A percentile compares a stretch with the other conserved stretches of the same genome.
phyloP scores from a whole-genome alignment of 352 stramenopile species.

The Pythium volutum region DNA sequence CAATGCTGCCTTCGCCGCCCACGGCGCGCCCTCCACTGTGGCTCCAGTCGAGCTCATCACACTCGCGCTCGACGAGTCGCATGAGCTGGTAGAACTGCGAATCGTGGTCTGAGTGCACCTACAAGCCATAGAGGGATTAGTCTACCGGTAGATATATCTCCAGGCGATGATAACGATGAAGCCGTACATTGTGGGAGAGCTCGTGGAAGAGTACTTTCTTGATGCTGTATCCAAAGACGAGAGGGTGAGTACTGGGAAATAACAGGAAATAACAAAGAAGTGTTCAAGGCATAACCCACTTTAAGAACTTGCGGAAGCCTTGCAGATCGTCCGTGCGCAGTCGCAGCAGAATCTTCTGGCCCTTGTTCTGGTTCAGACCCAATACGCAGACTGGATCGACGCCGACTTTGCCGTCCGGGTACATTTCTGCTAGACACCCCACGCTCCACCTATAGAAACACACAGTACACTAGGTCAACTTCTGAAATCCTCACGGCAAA shows the following conservation, averaged over 20 bases:
- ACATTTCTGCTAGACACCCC: slow-evolving; percentile 84
- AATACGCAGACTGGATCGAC: slow-evolving; percentile 87
- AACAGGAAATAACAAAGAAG: background rate
- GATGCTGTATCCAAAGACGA: slow-evolving; percentile 50
- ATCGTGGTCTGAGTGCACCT: slow-evolving; percentile 79
- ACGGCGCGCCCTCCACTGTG: slow-evolving; percentile 36
- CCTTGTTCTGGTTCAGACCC: slow-evolving; percentile 95
- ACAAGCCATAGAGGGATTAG: slow-evolving; percentile 2
- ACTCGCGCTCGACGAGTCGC: slow-evolving; percentile 71
- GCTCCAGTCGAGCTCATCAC: slow-evolving; percentile 70
- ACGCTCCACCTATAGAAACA: slow-evolving; percentile 73
- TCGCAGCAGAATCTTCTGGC: slow-evolving; percentile 92
- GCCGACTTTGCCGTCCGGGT: slow-evolving; percentile 89
- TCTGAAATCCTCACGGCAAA: background rate
- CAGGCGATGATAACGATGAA: slow-evolving; percentile 3
- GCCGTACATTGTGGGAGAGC: slow-evolving; percentile 89
- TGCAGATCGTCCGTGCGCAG: slow-evolving; percentile 93
- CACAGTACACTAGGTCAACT: background rate
- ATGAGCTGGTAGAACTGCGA: slow-evolving; percentile 83
- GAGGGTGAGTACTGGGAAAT: background rate
- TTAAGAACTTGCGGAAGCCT: slow-evolving; percentile 89
- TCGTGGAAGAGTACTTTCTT: slow-evolving; percentile 95
- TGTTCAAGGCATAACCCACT: slow-evolving; percentile 25
- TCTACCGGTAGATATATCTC: background rate
- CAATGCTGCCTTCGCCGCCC: slow-evolving; percentile 24